These are phyloP conservation scores for Clitoria ternatea DNA, from an alignment of 306 rosid genomes.

Conservation along the genomic window DNA sequence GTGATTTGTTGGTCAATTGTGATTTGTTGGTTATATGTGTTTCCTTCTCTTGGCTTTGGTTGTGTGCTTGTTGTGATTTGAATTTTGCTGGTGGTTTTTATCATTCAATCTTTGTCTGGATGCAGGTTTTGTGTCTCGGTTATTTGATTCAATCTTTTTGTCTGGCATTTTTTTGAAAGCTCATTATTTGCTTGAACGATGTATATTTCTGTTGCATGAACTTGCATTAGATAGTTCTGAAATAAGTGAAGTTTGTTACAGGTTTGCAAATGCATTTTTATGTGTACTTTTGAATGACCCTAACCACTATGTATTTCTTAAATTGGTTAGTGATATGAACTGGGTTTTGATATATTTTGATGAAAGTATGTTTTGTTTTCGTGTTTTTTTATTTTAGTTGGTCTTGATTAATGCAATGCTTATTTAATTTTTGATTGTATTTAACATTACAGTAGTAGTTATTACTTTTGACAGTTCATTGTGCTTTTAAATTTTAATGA, in stretches of 20 bases:
- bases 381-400: background rate
- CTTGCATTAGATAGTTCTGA: background rate
- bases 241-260: background rate
- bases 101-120: background rate
- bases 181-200: too few relatives aligned
- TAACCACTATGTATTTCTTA: background rate
- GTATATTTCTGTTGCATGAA: too few relatives aligned
- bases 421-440: conserved; percentile 8
- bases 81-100: background rate
- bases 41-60: background rate
- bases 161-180: too few relatives aligned
- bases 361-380: background rate
- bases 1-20: too few relatives aligned
- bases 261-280: background rate
- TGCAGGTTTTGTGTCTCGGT: too few relatives aligned
- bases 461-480: conserved; percentile 1
- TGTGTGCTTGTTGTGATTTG: background rate
- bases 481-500: conserved; percentile 34
- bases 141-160: too few relatives aligned
- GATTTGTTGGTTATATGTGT: too few relatives aligned
- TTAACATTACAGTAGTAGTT: background rate
- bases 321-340: background rate
- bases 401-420: too few relatives aligned
- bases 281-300: background rate
- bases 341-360: background rate